phyloP scores from a whole-genome alignment of 768 basidiomycete genomes.

The Auricularia cornea region DNA sequence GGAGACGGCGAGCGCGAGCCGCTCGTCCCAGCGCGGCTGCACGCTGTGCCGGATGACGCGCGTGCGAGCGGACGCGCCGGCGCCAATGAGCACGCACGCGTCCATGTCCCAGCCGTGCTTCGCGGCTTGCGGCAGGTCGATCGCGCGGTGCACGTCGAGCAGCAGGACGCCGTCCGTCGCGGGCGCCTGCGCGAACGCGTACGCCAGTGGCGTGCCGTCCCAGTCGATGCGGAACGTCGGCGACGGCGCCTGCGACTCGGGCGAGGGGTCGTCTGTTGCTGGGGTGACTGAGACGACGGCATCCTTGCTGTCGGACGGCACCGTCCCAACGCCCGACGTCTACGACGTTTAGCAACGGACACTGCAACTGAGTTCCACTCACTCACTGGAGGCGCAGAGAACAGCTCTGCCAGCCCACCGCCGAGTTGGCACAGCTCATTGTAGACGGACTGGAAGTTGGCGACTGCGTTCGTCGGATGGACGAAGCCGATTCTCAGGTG shows the following conservation, averaged over 20 bases:
- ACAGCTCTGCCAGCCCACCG: neutral
- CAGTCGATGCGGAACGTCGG: conserved; percentile 2
- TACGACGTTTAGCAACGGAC: neutral
- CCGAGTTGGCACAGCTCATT: neutral
- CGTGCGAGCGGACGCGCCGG: neutral
- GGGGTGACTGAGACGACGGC: neutral
- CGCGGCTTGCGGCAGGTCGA: conserved; percentile 1
- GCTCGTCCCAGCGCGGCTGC: conserved; percentile 4
- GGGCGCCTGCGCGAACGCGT: neutral
- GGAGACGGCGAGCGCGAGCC: neutral
- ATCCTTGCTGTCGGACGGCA: neutral
- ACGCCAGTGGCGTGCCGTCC: conserved; percentile 3
- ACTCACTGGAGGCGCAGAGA: neutral
- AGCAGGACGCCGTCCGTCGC: neutral
- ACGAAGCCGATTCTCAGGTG: conserved; percentile 3
- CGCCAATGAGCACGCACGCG: conserved; percentile 3
- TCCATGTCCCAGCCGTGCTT: conserved; percentile 5
- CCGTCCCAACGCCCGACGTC: neutral
- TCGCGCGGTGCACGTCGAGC: conserved; percentile 1
- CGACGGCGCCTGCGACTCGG: neutral
- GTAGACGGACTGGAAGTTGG: neutral
- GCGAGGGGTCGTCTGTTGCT: neutral
- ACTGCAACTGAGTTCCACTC: too few species aligned
- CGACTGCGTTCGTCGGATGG: neutral
- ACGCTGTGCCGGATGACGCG: conserved; percentile 5